Conservation (phyloP, 257 asterid genomes). For the Solanum pimpinellifolium region DNA sequence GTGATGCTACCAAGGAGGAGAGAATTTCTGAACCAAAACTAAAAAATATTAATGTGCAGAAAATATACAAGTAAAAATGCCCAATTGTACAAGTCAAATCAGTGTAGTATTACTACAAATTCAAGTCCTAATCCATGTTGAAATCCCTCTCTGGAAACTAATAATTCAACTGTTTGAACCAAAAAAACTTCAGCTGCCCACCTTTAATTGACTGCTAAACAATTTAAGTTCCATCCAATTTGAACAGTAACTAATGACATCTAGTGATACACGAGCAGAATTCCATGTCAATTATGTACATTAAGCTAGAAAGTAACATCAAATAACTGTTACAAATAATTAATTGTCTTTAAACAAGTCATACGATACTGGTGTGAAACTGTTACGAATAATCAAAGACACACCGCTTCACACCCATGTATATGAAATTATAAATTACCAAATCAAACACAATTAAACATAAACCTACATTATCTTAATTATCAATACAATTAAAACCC, state of each 20-base stretch:
- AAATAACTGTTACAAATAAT: neutral
- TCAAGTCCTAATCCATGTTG: neutral
- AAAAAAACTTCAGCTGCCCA: neutral
- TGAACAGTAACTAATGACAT: neutral
- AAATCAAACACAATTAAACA: neutral
- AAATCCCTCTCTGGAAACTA: neutral
- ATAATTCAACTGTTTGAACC: neutral
- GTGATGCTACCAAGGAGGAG: neutral
- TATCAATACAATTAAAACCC: neutral
- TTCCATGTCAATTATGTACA: neutral
- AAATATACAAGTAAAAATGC: neutral
- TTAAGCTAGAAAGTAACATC: neutral
- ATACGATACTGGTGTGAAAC: neutral
- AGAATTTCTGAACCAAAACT: neutral
- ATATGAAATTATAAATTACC: neutral
- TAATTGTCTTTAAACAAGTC: neutral
- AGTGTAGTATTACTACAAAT: neutral
- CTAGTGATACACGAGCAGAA: neutral
- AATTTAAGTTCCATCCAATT: neutral
- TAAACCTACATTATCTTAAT: neutral
- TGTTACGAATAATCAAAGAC: neutral
- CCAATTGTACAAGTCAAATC: neutral
- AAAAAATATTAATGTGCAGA: neutral
- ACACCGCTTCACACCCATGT: neutral
- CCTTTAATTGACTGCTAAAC: neutral